Percentiles rank a stretch among this genome's conserved stretches.
phyloP scores from a whole-genome alignment of 2,329 filamentous ascomycete species.

The Beauveria australis region DNA sequence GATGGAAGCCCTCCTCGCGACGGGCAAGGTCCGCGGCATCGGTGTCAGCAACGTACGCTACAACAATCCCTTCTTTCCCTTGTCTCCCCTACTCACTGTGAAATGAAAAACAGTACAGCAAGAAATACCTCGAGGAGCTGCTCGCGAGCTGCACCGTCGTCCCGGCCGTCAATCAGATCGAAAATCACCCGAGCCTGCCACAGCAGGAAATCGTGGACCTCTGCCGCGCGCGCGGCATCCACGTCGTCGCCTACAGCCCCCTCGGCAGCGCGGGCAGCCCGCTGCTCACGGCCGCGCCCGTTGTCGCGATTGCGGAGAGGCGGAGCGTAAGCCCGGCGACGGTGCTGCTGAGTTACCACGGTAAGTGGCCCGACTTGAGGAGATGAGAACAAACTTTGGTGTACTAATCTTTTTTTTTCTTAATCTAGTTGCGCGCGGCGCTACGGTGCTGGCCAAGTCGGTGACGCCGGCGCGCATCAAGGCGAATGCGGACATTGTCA shows the following conservation, averaged over 20 bases:
- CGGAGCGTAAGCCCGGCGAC: constrained; percentile 52
- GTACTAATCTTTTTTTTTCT: not conserved
- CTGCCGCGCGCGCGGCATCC: constrained; percentile 60
- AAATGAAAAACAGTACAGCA: constrained; percentile 36
- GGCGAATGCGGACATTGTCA: constrained; percentile 59
- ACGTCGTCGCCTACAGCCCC: constrained; percentile 66
- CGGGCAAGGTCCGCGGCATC: constrained; percentile 47
- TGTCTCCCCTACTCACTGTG: not conserved
- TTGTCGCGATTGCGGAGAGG: constrained; percentile 57
- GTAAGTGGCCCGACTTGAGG: constrained; percentile 27
- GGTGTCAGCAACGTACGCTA: constrained; percentile 46
- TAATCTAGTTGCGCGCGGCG: constrained; percentile 53
- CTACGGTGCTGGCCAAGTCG: constrained; percentile 66
- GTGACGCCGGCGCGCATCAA: constrained; percentile 61
- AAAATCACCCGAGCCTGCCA: constrained; percentile 63
- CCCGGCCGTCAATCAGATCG: constrained; percentile 64
- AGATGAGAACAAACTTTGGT: not conserved
- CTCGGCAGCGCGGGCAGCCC: constrained; percentile 57
- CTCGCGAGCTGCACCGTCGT: constrained; percentile 43
- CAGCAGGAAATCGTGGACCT: constrained; percentile 65
- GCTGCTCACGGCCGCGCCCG: constrained; percentile 53
- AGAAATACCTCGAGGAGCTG: constrained; percentile 45
- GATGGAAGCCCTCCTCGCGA: constrained; percentile 58
- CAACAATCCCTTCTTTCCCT: too few relatives aligned
- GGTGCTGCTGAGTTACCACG: constrained; percentile 63